Evolutionary conservation across 2,329 filamentous ascomycete species (phyloP), one percentile per base, ranked within the genome.

Genomic region (Blastomyces silverae): DNA sequence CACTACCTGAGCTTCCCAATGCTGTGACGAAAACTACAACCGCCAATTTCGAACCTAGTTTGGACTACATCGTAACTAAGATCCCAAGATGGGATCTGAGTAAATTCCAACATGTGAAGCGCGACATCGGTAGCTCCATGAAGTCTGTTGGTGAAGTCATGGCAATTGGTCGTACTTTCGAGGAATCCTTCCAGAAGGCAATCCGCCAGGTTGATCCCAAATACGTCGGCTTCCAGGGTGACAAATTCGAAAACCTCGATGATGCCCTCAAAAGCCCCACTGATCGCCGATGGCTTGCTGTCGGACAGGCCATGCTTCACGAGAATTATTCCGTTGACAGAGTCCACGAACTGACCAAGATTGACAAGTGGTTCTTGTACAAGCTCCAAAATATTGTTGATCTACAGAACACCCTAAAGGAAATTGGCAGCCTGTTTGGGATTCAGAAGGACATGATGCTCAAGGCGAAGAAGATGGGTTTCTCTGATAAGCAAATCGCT

Each of bases 141-240:
- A 99, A 97, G 83, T 97, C 92, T 31, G 92, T 99, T 65, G 94
- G 94, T 76, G 94, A 99, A 80, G 94, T 99, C 66, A 99, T 99
- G 94, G 94, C 94, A 69, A 97, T 99, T 73, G 94, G 94, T 70
- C 88, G 94, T 78, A 97, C 94, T 39, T 99, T 97, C 72, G 94
- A 99, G 80, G 94, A 99, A 81, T 96, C 92, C 20, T 96, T 99
- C 82, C 94, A 99, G 79, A 99, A 99, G 83, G 94, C 94, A 68
- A 96, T 97, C 75, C 91, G 94, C 66, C 91, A 96, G 81, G 93
- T 99, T 69, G 94, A 99, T 76, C 93, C 94, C 70, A 86, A 85
- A 73, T 97, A 90, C 76, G 80, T 93, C 69, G 94, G 94, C 70
- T 95, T 97, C 83, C 92, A 97, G 81, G 93, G 92, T 65, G 93